phyloP scores from a whole-genome alignment of 2,329 filamentous ascomycete genomes.

The Apiospora rasikravindrae region DNA sequence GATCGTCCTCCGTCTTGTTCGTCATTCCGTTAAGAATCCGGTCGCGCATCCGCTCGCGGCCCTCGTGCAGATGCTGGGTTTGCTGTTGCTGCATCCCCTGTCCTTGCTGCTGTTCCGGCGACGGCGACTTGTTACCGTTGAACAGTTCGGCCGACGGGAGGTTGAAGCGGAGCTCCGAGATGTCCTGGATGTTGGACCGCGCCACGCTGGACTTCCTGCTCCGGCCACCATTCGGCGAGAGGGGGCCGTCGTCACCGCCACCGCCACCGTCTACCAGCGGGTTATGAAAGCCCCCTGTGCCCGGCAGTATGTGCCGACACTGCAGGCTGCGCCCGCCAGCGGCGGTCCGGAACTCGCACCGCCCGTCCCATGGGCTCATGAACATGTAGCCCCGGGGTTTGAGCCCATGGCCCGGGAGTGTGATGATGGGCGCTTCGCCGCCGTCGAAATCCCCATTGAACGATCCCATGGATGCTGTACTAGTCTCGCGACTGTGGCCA shows the following conservation, averaged over 20 bases:
- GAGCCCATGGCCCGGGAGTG: conserved; percentile 52
- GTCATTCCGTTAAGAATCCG: conserved; percentile 39
- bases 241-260: conserved; percentile 36
- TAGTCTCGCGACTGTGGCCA: conserved; percentile 38
- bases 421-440: conserved; percentile 40
- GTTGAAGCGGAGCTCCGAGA: conserved; percentile 92
- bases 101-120: conserved; percentile 16
- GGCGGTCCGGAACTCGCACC: conserved; percentile 84
- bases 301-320: conserved; percentile 73
- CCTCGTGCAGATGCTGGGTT: conserved; percentile 23
- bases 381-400: conserved; percentile 76
- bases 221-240: conserved; percentile 33
- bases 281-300: conserved; percentile 46
- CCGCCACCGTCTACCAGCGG: conserved; percentile 46
- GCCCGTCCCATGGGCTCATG: conserved; percentile 82
- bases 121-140: conserved; percentile 36
- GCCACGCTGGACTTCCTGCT: conserved; percentile 33
- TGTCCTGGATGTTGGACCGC: conserved; percentile 40
- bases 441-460: conserved; percentile 37
- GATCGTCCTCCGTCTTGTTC: conserved; percentile 42
- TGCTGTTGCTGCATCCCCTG: conserved; percentile 27
- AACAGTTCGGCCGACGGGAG: conserved; percentile 67
- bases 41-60: conserved; percentile 24
- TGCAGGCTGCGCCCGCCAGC: conserved; percentile 75
- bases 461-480: conserved; percentile 39